Conservation (phyloP, 306 rosid species). For the Gastrolobium villosum region DNA sequence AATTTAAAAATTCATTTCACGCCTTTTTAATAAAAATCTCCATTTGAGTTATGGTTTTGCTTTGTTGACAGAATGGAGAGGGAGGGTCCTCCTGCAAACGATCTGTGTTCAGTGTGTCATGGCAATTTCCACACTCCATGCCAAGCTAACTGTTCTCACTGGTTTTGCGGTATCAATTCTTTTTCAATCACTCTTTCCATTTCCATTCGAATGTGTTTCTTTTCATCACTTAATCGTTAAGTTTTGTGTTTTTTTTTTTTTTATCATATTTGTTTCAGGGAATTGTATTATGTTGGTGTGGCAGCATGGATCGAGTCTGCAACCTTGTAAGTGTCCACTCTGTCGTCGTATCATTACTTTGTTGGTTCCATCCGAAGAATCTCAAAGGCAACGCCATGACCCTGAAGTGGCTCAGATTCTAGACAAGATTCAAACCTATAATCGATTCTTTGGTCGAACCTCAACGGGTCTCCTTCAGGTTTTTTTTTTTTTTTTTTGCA, state of each 20-base stretch:
- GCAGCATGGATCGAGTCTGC: slow-evolving; percentile 67
- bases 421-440: slow-evolving; percentile 61
- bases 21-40: no score
- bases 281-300: slow-evolving; percentile 83
- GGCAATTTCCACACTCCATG: slow-evolving; percentile 72
- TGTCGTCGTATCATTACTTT: slow-evolving; percentile 86
- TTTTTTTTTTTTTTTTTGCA: neutral
- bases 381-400: slow-evolving; percentile 47
- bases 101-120: slow-evolving; percentile 85
- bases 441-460: slow-evolving; percentile 69
- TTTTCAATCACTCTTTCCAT: neutral
- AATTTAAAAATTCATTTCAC: no score
- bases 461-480: slow-evolving; percentile 66
- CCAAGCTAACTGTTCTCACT: slow-evolving; percentile 97
- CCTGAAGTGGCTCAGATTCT: slow-evolving; percentile 63
- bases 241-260: neutral
- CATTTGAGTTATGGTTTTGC: no score
- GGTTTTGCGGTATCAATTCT: slow-evolving; percentile 79
- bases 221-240: no score
- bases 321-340: slow-evolving; percentile 84
- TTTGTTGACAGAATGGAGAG: slow-evolving; percentile 9
- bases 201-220: neutral
- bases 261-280: slow-evolving; percentile 51
- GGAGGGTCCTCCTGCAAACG: slow-evolving; percentile 77
- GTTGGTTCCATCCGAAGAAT: slow-evolving; percentile 68